Percentiles rank a stretch among this genome's conserved stretches.
Evolutionary conservation across 768 basidiomycete species (phyloP).

Genomic region (Jaapia argillacea): DNA sequence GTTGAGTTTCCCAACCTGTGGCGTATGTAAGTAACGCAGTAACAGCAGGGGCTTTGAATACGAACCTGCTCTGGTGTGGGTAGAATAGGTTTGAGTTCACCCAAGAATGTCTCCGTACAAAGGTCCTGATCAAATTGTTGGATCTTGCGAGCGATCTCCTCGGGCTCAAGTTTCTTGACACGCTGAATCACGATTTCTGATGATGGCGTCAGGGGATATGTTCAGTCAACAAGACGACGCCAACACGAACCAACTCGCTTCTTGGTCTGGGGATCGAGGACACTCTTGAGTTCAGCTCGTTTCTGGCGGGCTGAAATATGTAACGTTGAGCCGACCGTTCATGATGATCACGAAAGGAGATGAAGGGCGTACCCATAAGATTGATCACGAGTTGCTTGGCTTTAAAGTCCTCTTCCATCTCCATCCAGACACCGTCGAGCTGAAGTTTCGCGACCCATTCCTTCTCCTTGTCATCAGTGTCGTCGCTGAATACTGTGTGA

Average conservation of each 20-base stretch:
- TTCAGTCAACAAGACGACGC: neutral
- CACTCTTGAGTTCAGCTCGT: slow-evolving; percentile 83
- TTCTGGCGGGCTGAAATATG: slow-evolving; percentile 46
- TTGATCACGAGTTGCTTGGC: slow-evolving; percentile 92
- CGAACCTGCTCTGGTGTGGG: slow-evolving; percentile 85
- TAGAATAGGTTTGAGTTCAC: slow-evolving; percentile 78
- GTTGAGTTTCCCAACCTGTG: slow-evolving; percentile 79
- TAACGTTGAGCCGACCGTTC: neutral
- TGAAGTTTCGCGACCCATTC: slow-evolving; percentile 79
- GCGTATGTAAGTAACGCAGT: neutral
- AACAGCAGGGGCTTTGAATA: neutral
- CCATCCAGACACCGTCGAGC: slow-evolving; percentile 80
- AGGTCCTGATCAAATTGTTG: slow-evolving; percentile 80
- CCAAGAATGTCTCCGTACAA: slow-evolving; percentile 83
- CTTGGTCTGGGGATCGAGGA: slow-evolving; percentile 84
- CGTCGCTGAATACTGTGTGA: slow-evolving; percentile 80
- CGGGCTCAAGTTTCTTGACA: slow-evolving; percentile 72
- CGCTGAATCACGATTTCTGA: slow-evolving; percentile 89
- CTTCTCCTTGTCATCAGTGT: slow-evolving; percentile 56
- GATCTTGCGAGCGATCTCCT: slow-evolving; percentile 78
- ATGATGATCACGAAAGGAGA: too few species aligned
- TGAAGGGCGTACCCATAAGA: slow-evolving; percentile 74
- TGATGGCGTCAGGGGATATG: neutral
- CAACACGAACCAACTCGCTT: slow-evolving; percentile 77
- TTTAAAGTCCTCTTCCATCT: slow-evolving; percentile 98